Base-by-base conservation (phyloP, 2,329 filamentous ascomycete genomes). In the Cryphonectria radicalis region DNA sequence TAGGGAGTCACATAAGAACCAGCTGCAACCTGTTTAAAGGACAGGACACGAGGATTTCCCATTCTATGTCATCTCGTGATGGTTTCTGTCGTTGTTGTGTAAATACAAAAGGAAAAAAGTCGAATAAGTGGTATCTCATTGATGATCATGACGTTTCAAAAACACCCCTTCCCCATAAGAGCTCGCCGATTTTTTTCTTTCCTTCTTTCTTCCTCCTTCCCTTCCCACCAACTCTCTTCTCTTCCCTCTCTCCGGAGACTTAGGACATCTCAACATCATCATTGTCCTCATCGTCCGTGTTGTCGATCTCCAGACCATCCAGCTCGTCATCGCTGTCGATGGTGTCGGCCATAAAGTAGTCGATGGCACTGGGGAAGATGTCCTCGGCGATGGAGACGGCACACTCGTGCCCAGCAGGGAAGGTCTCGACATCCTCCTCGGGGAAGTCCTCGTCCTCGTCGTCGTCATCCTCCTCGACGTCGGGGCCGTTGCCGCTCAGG, bases 381-480 rank as follows among this genome's bases (percentile, higher is more conserved):
- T 74, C 73, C 68, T 74, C 73, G 4, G 73, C 71, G 59, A 74
- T 74, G 37, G 71, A 50, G 7, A 70, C 68, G 35, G 73, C 73
- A n/a, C 71, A 68, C 71, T 74, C 73, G 46, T 74, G 73, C 32
- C 73, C 73, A 32, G 73, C 71, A 22, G 69, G 69, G 66, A 73
- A 73, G 5, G 71, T 73, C 69, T 75, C 78, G 63, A 77, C 78
- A 28, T 77, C 76, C 73, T 78, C 76, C 74, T 78, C 78, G 65
- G 77, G 74, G 74, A 77, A 76, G 69, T 79, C 75, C 73, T 78
- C 76, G 22, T 78, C 77, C 63, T 81, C 77, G 70, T 83, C 79
- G 17, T 80, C 77, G 35, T 80, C 78, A 53, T 82, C 80, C n/a
- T 68, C 66, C 19, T 81, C 81, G 19, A 81, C 79, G 19, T 79